These are phyloP conservation scores for Starmera caribaea DNA, from an alignment of 805 yeast species.

Conservation along the genomic window DNA sequence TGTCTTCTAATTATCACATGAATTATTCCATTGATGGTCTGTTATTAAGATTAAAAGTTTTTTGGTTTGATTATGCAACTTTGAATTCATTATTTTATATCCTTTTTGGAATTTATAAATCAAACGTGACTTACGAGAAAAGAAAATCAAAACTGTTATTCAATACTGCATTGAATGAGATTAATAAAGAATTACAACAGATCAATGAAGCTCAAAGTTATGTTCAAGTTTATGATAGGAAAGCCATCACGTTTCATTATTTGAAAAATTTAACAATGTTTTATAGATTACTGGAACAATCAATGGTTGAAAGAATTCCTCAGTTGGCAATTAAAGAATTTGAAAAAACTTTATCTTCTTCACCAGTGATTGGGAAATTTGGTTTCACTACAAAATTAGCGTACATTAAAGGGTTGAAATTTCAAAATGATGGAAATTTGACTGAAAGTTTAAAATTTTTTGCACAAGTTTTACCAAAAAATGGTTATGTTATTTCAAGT, in stretches of 20 bases:
- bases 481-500: neutral
- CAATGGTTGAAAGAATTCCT: slow-evolving; percentile 4
- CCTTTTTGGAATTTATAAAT: slow-evolving; percentile 5
- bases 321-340: neutral
- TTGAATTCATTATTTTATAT: slow-evolving; percentile 5
- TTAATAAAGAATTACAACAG: neutral
- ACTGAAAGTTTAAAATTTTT: slow-evolving; percentile 3
- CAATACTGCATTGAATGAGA: neutral
- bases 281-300: slow-evolving; percentile 8
- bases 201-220: neutral
- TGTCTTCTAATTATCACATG: neutral
- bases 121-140: slow-evolving; percentile 12
- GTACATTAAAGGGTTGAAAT: slow-evolving; percentile 1
- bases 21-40: neutral
- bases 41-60: neutral
- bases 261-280: slow-evolving; percentile 4
- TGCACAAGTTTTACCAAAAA: slow-evolving; percentile 1
- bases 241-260: neutral
- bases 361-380: slow-evolving; percentile 1
- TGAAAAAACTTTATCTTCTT: slow-evolving; percentile 7
- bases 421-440: slow-evolving; percentile 4
- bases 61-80: slow-evolving; percentile 2
- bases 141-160: slow-evolving; percentile 9
- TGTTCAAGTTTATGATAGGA: neutral
- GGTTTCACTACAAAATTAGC: slow-evolving; percentile 2